Percentiles rank a stretch among this genome's conserved stretches.
phyloP scores from a whole-genome alignment of 352 stramenopile genomes.

The Phytophthora pluvialis region DNA sequence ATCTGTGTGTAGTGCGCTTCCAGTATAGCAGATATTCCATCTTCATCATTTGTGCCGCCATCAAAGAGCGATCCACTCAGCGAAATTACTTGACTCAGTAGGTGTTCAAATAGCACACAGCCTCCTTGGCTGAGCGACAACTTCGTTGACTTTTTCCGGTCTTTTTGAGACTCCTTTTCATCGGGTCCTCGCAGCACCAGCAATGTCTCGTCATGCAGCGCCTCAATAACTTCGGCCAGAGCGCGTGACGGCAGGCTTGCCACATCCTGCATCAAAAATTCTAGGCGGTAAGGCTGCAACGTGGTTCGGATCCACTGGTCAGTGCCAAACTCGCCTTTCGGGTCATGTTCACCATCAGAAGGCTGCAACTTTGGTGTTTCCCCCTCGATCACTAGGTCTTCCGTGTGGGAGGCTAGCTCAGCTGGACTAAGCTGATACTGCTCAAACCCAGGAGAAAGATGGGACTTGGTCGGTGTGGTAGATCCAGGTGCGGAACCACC shows the following conservation, averaged over 20 bases:
- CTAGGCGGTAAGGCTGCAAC: slow-evolving; percentile 72
- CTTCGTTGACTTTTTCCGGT: slow-evolving; percentile 32
- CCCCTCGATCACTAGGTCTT: slow-evolving; percentile 56
- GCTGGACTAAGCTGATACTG: slow-evolving; percentile 40
- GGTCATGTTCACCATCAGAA: slow-evolving; percentile 14
- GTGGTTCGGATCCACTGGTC: slow-evolving; percentile 66
- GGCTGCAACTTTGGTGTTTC: slow-evolving; percentile 26
- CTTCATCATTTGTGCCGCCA: slow-evolving; percentile 42
- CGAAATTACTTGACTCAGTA: slow-evolving; percentile 53
- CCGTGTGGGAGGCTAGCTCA: slow-evolving; percentile 51
- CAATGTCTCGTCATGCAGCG: slow-evolving; percentile 63
- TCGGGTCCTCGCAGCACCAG: slow-evolving; percentile 39
- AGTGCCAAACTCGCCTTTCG: slow-evolving; percentile 48
- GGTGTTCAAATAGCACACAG: slow-evolving; percentile 74
- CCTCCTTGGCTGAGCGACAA: slow-evolving; percentile 54
- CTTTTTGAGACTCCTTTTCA: slow-evolving; percentile 21
- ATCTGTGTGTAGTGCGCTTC: slow-evolving; percentile 60
- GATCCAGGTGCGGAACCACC: slow-evolving; percentile 25
- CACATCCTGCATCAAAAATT: slow-evolving; percentile 67
- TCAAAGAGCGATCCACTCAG: slow-evolving; percentile 43
- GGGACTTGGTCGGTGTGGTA: slow-evolving; percentile 20
- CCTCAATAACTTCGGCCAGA: slow-evolving; percentile 57
- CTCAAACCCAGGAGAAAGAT: slow-evolving; percentile 38
- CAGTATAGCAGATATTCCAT: slow-evolving; percentile 53
- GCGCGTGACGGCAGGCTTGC: slow-evolving; percentile 51